Base-by-base conservation (phyloP, 495 filamentous ascomycete species). In the Penicillium cosmopolitanum region DNA sequence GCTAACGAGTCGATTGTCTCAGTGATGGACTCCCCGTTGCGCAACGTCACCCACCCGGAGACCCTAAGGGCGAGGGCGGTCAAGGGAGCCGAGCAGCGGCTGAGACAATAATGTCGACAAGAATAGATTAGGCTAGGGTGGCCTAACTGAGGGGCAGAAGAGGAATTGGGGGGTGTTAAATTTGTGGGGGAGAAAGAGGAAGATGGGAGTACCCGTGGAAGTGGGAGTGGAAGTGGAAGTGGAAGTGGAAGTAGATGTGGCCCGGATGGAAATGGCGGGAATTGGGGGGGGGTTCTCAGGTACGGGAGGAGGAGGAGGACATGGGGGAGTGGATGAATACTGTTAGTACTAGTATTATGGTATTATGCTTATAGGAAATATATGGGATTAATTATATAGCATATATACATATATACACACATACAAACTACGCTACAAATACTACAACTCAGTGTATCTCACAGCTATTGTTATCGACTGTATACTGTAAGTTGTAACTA, bases 31-130 rank as follows among this genome's bases (percentile, higher is more conserved):
- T 74, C 65, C 66, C 67, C 70, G 74, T 59, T 51, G 58, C 55
- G 68, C 72, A 74, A 69, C 73, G 68, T 74, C 72, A 75, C 69
- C 71, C 66, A 68, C 74, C 58, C 61, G 28, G 28, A 9, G 28
- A 9, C 5, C 28, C 8, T 8, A 65, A 44, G 12, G 36, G 36
- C 42, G 42, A 44, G 64, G 67, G 69, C 72, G 63, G 67, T 70
- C 60, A 72, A 58, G 56, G 55, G 51, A 63, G 42, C 71, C 66
- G 61, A 64, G 63, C 9, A 56, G 50, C 50, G 36, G 36, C 28
- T 63, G 59, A 67, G 62, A 67, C 60, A 68, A 48, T n/a, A 28
- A 48, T 3, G 11, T 12, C 11, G 21, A 31, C 23, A 48, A 15
- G 46, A 48, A 48, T 48, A 48, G 21, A 48, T 25, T 44, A 44